Base-by-base conservation (phyloP, 2,329 filamentous ascomycete species). In the Aspergillus sp. region DNA sequence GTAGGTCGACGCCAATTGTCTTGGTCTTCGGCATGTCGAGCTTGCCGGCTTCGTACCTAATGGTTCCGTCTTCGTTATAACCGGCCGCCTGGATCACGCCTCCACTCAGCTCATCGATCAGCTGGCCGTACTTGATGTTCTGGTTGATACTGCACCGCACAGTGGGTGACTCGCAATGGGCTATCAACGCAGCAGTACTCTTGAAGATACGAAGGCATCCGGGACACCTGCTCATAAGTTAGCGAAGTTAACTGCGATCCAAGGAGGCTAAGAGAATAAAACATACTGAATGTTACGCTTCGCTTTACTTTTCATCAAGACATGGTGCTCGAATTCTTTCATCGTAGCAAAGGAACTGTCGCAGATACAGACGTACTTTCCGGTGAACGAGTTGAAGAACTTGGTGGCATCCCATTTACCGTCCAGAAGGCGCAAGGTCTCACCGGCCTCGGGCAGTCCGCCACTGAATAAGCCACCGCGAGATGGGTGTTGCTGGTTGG, bases 171-270 rank as follows among this genome's bases (percentile, higher is more conserved):
- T 73, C 70, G 46, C 63, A 64, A 47, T 74, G 71, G 0, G 65
- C 62, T n/a, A 71, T 56, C 3, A 72, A 56, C 0, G 67, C 68
- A 0, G 65, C 50, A 0, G 59, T 62, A 7, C 58, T 62, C 28
- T 63, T 63, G 58, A 72, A 73, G 28, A 53, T 41, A 34, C 63
- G 67, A 42, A 62, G 52, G 40, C 71, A 73, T 10, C 57, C 55
- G 4, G 69, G 65, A 46, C 71, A 73, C 34, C 65, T 66, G 42
- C 3, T 41, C 2, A 32, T 8, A 7, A 33, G 4, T 19, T 19
- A 19, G 19, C 19, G 19, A 43, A 52, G 4, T 4, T 5, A 27
- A 27, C 7, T 8, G 30, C 29, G 9, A 9, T 19, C 10, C 19
- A 34, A 3, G n/a, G 9, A 40, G 2, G 2, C 19, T 3, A 5